Evolutionary conservation across 495 filamentous ascomycete genomes (phyloP).

Genomic region (Aspergillus homomorphus): DNA sequence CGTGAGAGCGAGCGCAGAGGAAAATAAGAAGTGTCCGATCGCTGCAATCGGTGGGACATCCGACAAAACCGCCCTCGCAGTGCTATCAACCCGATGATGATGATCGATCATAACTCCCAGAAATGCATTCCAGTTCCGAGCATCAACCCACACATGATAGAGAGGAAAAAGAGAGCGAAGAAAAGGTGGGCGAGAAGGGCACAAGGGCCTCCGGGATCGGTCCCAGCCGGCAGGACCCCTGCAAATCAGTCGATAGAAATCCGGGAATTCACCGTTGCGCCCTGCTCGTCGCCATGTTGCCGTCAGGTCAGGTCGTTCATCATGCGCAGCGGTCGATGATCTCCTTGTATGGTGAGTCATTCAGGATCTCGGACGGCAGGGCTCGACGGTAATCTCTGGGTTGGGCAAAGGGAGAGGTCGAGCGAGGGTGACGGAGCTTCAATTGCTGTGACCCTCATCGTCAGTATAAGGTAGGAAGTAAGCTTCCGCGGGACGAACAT

Average conservation of each 20-base stretch:
- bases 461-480: constrained; percentile 16
- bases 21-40: constrained; percentile 8
- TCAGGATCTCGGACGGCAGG: constrained; percentile 40
- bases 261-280: constrained; percentile 1
- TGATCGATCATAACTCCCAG: constrained; percentile 33
- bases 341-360: constrained; percentile 28
- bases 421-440: constrained; percentile 43
- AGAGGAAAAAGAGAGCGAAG: constrained; percentile 12
- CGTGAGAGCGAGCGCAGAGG: neutral
- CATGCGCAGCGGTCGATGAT: constrained; percentile 19
- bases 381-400: constrained; percentile 42
- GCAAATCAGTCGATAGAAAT: constrained; percentile 11
- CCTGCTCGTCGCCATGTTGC: neutral
- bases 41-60: neutral
- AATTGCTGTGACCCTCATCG: constrained; percentile 24
- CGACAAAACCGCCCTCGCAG: constrained; percentile 24
- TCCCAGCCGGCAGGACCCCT: constrained; percentile 28
- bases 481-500: constrained; percentile 23
- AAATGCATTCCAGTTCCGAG: constrained; percentile 35
- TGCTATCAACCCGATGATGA: constrained; percentile 16
- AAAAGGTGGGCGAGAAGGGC: constrained; percentile 4
- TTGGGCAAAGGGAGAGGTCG: constrained; percentile 45
- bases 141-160: constrained; percentile 13
- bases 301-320: neutral
- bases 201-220: constrained; percentile 11